Conservation (phyloP, 2,329 filamentous ascomycete species). For the Myriosclerotinia duriaeana region DNA sequence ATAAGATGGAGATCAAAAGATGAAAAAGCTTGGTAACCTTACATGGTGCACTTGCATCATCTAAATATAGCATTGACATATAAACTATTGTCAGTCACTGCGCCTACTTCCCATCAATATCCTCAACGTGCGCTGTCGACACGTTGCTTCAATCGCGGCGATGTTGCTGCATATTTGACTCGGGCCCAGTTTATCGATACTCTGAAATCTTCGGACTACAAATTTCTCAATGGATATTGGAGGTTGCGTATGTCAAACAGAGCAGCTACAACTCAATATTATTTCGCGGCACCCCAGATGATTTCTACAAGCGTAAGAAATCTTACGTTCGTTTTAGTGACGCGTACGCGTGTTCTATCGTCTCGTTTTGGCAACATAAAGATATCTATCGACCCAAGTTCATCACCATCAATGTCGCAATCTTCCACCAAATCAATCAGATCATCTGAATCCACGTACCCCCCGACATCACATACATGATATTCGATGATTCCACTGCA, state of each 20-base stretch:
- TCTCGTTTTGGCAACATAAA: neutral
- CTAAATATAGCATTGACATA: neutral
- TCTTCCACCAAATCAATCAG: too few species aligned
- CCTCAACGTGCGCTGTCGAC: neutral
- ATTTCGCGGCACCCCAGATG: neutral
- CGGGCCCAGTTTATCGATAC: neutral
- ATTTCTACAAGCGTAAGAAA: neutral
- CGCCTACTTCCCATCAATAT: neutral
- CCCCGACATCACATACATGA: too few species aligned
- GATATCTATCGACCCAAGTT: too few species aligned
- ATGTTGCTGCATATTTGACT: neutral
- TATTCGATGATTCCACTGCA: too few species aligned
- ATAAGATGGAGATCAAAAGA: neutral
- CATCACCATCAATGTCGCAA: too few species aligned
- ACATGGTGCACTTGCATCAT: neutral
- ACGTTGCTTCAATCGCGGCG: neutral
- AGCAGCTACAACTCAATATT: neutral
- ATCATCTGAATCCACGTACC: too few species aligned
- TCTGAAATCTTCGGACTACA: neutral
- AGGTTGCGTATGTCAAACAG: neutral
- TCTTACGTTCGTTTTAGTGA: neutral
- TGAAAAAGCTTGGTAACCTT: neutral
- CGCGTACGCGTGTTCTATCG: neutral
- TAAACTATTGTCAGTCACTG: neutral
- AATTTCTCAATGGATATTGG: neutral